A percentile compares a stretch with the other conserved stretches of the same genome.
Evolutionary conservation across 1,284 basidiomycete genomes (phyloP).

Genomic region (Flammula alnicola): DNA sequence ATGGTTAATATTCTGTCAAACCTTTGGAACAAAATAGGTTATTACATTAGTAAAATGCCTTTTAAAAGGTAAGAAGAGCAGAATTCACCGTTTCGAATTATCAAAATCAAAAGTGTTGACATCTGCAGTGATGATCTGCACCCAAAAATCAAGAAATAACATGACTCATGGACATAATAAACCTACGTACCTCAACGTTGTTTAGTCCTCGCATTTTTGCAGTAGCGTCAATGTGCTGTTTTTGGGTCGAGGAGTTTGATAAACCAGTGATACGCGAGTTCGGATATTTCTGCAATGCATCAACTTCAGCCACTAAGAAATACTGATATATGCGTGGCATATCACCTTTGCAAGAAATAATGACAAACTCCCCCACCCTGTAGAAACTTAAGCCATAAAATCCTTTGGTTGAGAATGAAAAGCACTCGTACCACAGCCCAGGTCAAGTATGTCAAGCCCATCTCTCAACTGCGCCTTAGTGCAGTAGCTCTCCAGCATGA

Average conservation of each 20-base stretch:
- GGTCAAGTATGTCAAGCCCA: constrained; percentile 70
- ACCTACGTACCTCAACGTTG: constrained; percentile 62
- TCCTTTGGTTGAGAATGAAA: neutral
- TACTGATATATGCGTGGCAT: neutral
- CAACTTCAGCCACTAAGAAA: neutral
- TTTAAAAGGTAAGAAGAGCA: neutral
- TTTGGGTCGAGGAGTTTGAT: constrained; percentile 78
- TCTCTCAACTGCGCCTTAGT: constrained; percentile 68
- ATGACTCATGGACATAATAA: too few species aligned
- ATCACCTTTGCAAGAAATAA: constrained; percentile 70
- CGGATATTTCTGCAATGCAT: constrained; percentile 64
- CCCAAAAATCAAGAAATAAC: neutral
- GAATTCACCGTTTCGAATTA: constrained; percentile 48
- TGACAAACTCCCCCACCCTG: constrained; percentile 77
- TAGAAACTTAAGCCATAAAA: neutral
- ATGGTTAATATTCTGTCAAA: constrained; percentile 81
- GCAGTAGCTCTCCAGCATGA: constrained; percentile 77
- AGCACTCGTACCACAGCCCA: constrained; percentile 64
- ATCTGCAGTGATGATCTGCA: constrained; percentile 72
- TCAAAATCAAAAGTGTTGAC: constrained; percentile 71
- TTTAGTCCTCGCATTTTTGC: constrained; percentile 58
- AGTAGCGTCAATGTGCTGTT: constrained; percentile 63
- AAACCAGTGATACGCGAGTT: constrained; percentile 67
- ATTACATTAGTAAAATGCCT: neutral
- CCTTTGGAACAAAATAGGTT: constrained; percentile 36